Evolutionary conservation across 495 filamentous ascomycete genomes (phyloP).

Genomic region (Podospora comata): DNA sequence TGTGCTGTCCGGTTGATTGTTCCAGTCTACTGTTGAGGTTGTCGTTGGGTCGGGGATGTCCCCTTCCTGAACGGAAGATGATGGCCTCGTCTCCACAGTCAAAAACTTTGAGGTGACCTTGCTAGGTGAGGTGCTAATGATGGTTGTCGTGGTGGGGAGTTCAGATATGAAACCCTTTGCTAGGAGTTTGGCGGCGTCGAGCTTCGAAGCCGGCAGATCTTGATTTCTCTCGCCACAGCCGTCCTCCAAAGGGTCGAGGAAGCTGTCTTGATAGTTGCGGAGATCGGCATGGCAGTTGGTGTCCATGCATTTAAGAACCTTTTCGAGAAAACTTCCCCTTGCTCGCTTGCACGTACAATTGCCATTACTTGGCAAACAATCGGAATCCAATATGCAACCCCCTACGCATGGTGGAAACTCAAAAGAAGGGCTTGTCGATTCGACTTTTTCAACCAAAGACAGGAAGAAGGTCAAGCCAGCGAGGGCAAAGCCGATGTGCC

Average conservation of each 20-base stretch:
- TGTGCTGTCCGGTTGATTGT: not conserved
- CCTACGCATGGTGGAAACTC: conserved; percentile 25
- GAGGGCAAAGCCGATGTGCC: conserved; percentile 17
- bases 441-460: conserved; percentile 7
- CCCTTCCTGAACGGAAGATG: not conserved
- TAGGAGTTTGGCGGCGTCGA: conserved; percentile 24
- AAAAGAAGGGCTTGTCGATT: conserved; percentile 12
- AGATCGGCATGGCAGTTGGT: conserved; percentile 30
- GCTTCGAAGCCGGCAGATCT: conserved; percentile 21
- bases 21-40: not conserved
- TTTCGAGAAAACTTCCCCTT: conserved; percentile 22
- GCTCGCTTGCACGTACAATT: conserved; percentile 32
- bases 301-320: conserved; percentile 31
- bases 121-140: not conserved
- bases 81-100: not conserved
- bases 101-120: not conserved
- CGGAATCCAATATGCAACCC: conserved; percentile 23
- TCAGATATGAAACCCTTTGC: conserved; percentile 24
- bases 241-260: conserved; percentile 25
- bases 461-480: conserved; percentile 12
- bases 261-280: conserved; percentile 18
- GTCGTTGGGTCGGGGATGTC: not conserved
- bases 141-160: conserved; percentile 16
- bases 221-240: conserved; percentile 23
- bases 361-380: conserved; percentile 21